Evolutionary conservation across 495 filamentous ascomycete genomes (phyloP).

Genomic region (Letharia columbiana): DNA sequence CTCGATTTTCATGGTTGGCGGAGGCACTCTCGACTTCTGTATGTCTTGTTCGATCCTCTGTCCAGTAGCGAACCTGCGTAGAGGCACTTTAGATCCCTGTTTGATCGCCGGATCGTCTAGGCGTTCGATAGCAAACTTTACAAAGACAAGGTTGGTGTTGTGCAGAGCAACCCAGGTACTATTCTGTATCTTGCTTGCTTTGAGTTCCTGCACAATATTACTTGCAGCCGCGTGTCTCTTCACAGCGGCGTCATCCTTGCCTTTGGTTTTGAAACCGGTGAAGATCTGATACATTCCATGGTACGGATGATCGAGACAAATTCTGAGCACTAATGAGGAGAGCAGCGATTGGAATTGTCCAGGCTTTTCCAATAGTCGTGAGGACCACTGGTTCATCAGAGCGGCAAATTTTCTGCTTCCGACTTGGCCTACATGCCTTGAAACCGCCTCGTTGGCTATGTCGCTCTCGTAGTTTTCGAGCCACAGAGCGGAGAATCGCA

Average conservation of each 20-base stretch:
- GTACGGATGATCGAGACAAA: conserved; percentile 87
- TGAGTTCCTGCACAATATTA: conserved; percentile 52
- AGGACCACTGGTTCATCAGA: conserved; percentile 93
- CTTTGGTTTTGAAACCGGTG: conserved; percentile 59
- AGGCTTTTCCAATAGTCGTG: conserved; percentile 63
- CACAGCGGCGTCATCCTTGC: conserved; percentile 62
- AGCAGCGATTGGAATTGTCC: conserved; percentile 69
- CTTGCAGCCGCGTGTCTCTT: conserved; percentile 65
- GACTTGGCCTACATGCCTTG: conserved; percentile 57
- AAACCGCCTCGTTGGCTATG: conserved; percentile 68
- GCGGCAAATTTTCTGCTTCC: conserved; percentile 85
- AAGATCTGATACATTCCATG: conserved; percentile 96
- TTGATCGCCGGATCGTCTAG: conserved; percentile 51
- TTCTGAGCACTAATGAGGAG: conserved; percentile 59
- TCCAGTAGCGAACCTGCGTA: conserved; percentile 52
- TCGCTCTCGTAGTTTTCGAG: conserved; percentile 66
- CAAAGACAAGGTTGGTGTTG: conserved; percentile 64
- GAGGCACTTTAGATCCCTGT: conserved; percentile 51
- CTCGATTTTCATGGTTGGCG: conserved; percentile 79
- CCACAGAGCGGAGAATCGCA: conserved; percentile 95
- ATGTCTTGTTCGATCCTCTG: conserved; percentile 47
- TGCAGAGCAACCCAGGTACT: conserved; percentile 57
- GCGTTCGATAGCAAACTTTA: conserved; percentile 59
- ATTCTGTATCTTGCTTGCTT: conserved; percentile 37
- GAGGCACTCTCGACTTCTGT: conserved; percentile 56